Evolutionary conservation across 345 rosid genomes (phyloP).

Genomic region (Aquilaria yunnanensis): DNA sequence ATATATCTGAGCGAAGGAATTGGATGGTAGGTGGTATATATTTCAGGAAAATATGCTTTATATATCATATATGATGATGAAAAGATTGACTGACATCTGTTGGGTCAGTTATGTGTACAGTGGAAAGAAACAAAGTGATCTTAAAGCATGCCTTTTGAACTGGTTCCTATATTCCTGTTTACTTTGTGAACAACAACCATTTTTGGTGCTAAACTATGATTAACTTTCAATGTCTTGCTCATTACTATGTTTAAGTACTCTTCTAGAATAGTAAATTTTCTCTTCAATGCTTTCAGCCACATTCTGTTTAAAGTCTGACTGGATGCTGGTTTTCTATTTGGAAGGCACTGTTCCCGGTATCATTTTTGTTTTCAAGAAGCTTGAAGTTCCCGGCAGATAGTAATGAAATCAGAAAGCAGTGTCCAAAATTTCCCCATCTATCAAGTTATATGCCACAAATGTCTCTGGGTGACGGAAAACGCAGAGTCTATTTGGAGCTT

Average conservation of each 20-base stretch:
- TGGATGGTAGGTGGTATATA: conserved; percentile 55
- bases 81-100: background rate
- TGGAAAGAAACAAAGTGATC: too few relatives aligned
- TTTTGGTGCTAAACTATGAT: too few relatives aligned
- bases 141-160: too few relatives aligned
- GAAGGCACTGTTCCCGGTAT: conserved; percentile 78
- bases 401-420: conserved; percentile 41
- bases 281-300: too few relatives aligned
- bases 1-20: conserved; percentile 35
- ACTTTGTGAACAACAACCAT: too few relatives aligned
- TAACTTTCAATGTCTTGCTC: too few relatives aligned
- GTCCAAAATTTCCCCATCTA: conserved; percentile 53
- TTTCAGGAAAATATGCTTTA: background rate
- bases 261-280: too few relatives aligned
- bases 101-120: too few relatives aligned
- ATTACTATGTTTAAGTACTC: too few relatives aligned
- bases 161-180: too few relatives aligned
- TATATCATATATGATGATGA: background rate
- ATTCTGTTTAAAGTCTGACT: too few relatives aligned
- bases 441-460: conserved; percentile 36
- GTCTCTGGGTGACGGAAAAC: conserved; percentile 34
- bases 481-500: conserved; percentile 86
- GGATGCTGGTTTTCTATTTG: background rate
- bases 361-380: conserved; percentile 56
- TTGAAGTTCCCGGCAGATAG: conserved; percentile 70